phyloP scores from a whole-genome alignment of 1,139 yeast genomes.

The Meyerozyma carpophila region DNA sequence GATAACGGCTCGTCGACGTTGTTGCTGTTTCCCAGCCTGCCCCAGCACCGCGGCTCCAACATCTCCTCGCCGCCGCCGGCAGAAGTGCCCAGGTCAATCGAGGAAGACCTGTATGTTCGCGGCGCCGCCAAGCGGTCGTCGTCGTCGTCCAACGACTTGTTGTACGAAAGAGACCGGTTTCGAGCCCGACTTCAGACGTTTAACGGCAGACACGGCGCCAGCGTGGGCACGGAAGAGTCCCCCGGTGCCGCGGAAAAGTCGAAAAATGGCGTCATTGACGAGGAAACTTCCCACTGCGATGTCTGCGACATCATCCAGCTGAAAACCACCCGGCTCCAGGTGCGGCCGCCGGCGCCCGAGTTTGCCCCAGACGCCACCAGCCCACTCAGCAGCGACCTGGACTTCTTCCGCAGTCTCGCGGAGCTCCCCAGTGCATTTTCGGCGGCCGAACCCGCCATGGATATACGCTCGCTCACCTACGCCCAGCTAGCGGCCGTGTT shows the following conservation, averaged over 20 bases:
- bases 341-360: slow-evolving; percentile 18
- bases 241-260: slow-evolving; percentile 2
- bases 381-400: not conserved
- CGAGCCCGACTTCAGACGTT: slow-evolving; percentile 36
- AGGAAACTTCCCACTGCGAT: slow-evolving; percentile 18
- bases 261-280: slow-evolving; percentile 7
- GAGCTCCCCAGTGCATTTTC: not conserved
- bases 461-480: slow-evolving; percentile 20
- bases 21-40: not conserved
- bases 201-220: slow-evolving; percentile 13
- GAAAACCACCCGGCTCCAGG: slow-evolving; percentile 23
- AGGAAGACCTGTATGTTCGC: not conserved
- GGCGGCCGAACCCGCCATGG: not conserved
- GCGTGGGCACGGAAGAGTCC: not conserved
- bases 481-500: slow-evolving; percentile 31
- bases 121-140: slow-evolving; percentile 28
- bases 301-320: slow-evolving; percentile 34
- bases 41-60: not conserved
- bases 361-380: slow-evolving; percentile 6
- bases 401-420: not conserved
- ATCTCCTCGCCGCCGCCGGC: not conserved
- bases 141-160: slow-evolving; percentile 37
- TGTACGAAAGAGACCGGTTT: slow-evolving; percentile 41
- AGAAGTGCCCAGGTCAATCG: not conserved
- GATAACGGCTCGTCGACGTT: not conserved